A percentile compares a stretch with the other conserved stretches of the same genome.
Evolutionary conservation across 441 rosid species (phyloP).

Genomic region (Macaranga tanarius): DNA sequence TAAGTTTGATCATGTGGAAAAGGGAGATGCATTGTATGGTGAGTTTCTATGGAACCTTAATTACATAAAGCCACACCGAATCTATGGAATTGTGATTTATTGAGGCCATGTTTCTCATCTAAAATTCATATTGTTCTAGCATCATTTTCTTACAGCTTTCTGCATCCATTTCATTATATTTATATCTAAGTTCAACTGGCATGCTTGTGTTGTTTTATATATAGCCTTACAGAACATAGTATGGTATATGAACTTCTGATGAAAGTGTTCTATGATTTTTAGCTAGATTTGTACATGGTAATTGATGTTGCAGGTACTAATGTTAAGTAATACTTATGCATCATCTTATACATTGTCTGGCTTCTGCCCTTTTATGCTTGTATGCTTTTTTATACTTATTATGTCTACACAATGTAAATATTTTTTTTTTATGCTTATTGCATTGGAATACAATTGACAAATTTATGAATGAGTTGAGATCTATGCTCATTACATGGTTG

Average conservation of each 20-base stretch:
- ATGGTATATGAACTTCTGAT: neutral
- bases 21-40: constrained; percentile 96
- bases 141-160: neutral
- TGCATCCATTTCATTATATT: neutral
- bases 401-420: too few relatives aligned
- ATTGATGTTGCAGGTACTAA: neutral
- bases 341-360: neutral
- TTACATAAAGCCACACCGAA: neutral
- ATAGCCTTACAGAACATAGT: too few relatives aligned
- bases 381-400: too few relatives aligned
- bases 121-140: neutral
- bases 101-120: neutral
- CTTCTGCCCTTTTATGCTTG: neutral
- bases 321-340: neutral
- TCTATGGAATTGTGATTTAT: neutral
- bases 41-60: constrained; percentile 23
- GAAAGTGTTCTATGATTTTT: neutral
- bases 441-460: neutral
- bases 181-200: neutral
- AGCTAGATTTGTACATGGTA: neutral
- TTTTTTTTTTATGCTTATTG: too few relatives aligned
- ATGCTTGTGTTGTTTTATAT: neutral
- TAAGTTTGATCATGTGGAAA: constrained; percentile 78
- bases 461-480: neutral
- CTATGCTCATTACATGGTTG: neutral